Evolutionary conservation across 495 filamentous ascomycete genomes (phyloP).

Genomic region (Penicillium argentinense): DNA sequence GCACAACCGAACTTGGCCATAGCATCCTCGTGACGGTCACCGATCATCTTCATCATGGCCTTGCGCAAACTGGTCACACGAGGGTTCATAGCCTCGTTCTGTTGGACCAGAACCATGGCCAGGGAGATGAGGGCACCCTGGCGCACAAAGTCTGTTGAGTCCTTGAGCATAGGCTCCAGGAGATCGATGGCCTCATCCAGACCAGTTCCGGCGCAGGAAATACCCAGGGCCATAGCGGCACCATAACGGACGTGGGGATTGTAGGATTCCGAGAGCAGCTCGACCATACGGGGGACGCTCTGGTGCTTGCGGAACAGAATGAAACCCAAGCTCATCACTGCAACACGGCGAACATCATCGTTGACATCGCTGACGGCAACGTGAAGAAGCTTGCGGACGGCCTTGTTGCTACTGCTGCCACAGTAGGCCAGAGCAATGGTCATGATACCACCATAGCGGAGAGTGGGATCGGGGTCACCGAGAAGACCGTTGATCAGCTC

Average conservation of each 20-base stretch:
- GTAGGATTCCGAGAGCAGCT: slow-evolving; percentile 95
- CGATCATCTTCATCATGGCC: slow-evolving; percentile 84
- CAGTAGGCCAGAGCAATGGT: slow-evolving; percentile 98
- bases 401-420: slow-evolving; percentile 97
- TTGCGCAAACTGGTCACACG: slow-evolving; percentile 81
- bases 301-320: slow-evolving; percentile 97
- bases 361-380: slow-evolving; percentile 97
- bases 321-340: slow-evolving; percentile 98
- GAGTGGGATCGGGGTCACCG: slow-evolving; percentile 87
- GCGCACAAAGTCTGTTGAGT: slow-evolving; percentile 96
- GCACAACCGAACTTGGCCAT: slow-evolving; percentile 99
- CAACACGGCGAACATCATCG: slow-evolving; percentile 92
- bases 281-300: slow-evolving; percentile 98
- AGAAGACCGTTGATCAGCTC: slow-evolving; percentile 90
- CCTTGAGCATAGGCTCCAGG: slow-evolving; percentile 98
- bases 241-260: slow-evolving; percentile 99
- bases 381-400: slow-evolving; percentile 94
- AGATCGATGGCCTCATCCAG: slow-evolving; percentile 96
- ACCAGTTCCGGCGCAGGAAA: slow-evolving; percentile 95
- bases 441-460: slow-evolving; percentile 98
- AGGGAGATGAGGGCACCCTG: slow-evolving; percentile 95
- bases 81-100: slow-evolving; percentile 94
- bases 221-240: slow-evolving; percentile 96
- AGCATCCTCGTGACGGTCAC: slow-evolving; percentile 96
- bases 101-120: slow-evolving; percentile 97